Evolutionary conservation across 768 basidiomycete species (phyloP), one percentile per base, ranked within the genome.

Genomic region (Asterophora parasitica): DNA sequence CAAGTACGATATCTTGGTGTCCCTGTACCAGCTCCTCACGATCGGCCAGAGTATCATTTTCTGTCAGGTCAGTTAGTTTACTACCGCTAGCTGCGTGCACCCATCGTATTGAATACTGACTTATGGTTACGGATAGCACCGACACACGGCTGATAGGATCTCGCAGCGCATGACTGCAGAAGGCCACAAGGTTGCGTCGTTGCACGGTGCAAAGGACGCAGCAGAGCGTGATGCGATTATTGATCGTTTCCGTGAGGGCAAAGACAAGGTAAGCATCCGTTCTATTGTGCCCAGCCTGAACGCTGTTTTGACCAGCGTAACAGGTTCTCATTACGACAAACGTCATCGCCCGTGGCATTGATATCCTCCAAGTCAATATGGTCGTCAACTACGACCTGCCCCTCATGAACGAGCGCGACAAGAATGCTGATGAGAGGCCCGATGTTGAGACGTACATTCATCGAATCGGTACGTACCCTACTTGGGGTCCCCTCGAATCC

Each of bases 341-440:
- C 67, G 96, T 99, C 61, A 88, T 98, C 54, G 94, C 96, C 1
- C 84, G 96, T 13, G 96, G 96, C 35, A 98, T 99, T 70, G 96
- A 99, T 60, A 96, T 99, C 60, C 76, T 92, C 46, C 95, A 97
- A 72, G 96, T 99, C 58, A 99, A 97, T 75, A 93, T 99, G 93
- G 95, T 98, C n/a, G 92, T 99, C 66, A 98, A 98, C 70, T 99
- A 98, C 62, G 94, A 97, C 62, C 77, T 96, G 20, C 93, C 94
- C 0, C 70, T 92, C 38, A 81, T 89, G 78, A 85, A 81, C 55
- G 87, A 89, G 58, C 82, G 86, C 11, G 69, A 73, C 45, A 65
- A 70, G 54, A 57, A 62, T 6, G 65, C 62, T 17, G 85, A 88
- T 52, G 76, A 65, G 56, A 73, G 69, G 49, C 92, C 92, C 0